These are phyloP conservation scores for Theileria sp. DNA, from an alignment of 169 alveolate genomes.

Conservation along the genomic window DNA sequence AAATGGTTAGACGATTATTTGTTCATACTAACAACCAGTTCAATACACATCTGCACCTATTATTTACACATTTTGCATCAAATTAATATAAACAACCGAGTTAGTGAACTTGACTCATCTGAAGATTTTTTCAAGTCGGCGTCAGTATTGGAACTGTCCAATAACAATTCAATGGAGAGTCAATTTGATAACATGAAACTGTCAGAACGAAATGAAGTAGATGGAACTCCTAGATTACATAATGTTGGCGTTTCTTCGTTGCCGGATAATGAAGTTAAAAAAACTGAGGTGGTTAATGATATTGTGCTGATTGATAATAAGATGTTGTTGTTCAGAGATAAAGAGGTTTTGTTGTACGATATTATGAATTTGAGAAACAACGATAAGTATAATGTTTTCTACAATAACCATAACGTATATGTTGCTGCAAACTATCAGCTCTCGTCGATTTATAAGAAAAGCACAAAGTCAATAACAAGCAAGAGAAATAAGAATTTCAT, in stretches of 20 bases:
- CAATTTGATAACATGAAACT: neutral
- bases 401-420: neutral
- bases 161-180: neutral
- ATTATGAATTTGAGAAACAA: neutral
- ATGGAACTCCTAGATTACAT: neutral
- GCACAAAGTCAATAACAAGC: neutral
- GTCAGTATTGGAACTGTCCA: neutral
- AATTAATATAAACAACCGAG: neutral
- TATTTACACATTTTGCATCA: neutral
- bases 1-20: constrained; percentile 17
- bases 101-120: neutral
- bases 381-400: neutral
- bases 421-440: neutral
- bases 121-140: neutral
- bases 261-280: neutral
- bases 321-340: neutral
- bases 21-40: neutral
- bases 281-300: neutral
- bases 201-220: neutral
- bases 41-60: neutral
- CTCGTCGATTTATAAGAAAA: neutral
- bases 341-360: neutral
- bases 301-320: neutral
- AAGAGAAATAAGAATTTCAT: neutral
- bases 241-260: neutral